Evolutionary conservation across 1,139 yeast species (phyloP), one percentile per base, ranked within the genome.

Genomic region (Lizanozyma gosingica): DNA sequence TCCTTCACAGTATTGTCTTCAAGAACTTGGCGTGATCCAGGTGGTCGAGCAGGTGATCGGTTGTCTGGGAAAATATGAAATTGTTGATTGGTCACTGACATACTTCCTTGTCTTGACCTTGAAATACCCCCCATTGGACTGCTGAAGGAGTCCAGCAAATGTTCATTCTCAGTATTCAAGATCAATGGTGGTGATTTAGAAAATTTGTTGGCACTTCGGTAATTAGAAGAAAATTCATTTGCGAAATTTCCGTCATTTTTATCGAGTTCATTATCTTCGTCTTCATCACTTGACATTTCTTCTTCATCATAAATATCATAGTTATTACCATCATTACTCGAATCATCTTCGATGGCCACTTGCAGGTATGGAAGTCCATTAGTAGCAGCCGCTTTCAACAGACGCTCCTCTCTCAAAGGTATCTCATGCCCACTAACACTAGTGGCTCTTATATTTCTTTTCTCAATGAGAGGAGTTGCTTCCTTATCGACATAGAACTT

Each of bases 401-500:
- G 32, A 27, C 18, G 14, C 40, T 39, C 53, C 3, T 41, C 43
- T 18, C 46, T 43, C 16, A 46, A 45, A 9, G 58, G 45, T 4
- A 48, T 36, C 22, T 64, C 70, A 40, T 46, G 56, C 2, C 71
- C 71, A 45, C 60, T 59, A 1, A 67, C 73, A 49, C 73, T 69
- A 1, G 73, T 67, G 3, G 73, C 74, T 39, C 75, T 47, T 9
- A 62, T 41, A 14, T 49, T 47, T 18, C 53, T 49, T 40, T 49
- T 53, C 38, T 54, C 62, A 17, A 45, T 37, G 37, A 57, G 66
- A 1, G 55, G 54, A 15, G 63, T 48, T 3, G 54, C 45, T 17
- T 68, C 73, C 40, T 64, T 60, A 4, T 61, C 59, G 6, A 80
- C 85, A 53, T 80, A 85, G 52, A 83, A 87, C 52, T 86, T 83